Base-by-base conservation (phyloP, 257 asterid genomes). In the Ilex asprella region DNA sequence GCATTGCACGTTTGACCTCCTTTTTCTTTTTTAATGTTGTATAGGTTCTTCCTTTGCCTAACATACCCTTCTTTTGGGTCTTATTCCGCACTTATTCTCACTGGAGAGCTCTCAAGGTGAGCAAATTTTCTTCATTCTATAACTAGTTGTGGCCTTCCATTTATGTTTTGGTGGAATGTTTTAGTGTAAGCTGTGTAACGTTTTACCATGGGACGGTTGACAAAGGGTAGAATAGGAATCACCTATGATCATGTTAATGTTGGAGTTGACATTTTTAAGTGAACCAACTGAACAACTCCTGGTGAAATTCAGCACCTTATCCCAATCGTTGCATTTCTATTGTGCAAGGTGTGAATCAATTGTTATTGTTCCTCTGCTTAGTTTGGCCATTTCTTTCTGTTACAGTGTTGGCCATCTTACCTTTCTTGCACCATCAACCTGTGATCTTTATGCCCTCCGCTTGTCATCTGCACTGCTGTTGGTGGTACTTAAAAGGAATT, bases 61-160 rank as follows among this genome's bases (percentile, higher is more conserved):
- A 93, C 74, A 78, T 93, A 58, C 92, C 94, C 31, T 93, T 93
- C 90, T 93, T 89, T 74, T 93, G 99, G 99, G 59, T 84, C 78
- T 79, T 85, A 67, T 93, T 85, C 78, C 97, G 99, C 9, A 70
- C 99, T 35, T 93, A 93, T 76, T 93, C 97, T 59, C 97, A 93
- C 79, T 93, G 97, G 94, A 87, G 96, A 84, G 97, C 99, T 70
- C 86, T 94, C 60, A 94, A 87, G 96, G 99, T 87, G 55, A 68
- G 75, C 13, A 3, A 50, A 68, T 30, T 16, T 21, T 62, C 44
- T 13, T 52, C 27, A 35, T 54, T 55, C 59, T 46, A 39, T 39
- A 67, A 31, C 41, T 58, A 59, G 16, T 30, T 58, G 31, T 55
- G 39, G 32, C 1, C 3, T 68, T 12, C 11, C 6, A 2, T 11